phyloP scores from a whole-genome alignment of 192 early-diverging fungal genomes.

The Backusella liffmaniae region DNA sequence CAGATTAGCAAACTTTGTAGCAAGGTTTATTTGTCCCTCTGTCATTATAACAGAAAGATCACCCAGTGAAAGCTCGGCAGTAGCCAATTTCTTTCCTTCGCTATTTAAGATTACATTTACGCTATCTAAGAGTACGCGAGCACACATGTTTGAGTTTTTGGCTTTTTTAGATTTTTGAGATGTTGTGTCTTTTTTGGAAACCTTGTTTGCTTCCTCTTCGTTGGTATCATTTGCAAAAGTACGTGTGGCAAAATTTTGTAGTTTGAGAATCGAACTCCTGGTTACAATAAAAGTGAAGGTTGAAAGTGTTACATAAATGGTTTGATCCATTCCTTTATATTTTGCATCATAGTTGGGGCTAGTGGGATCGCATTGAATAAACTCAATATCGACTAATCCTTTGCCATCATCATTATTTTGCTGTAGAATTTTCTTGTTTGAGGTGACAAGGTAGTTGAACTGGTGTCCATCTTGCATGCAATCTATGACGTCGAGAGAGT shows the following conservation, averaged over 20 bases:
- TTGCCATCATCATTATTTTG: conserved; percentile 28
- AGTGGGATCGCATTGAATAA: conserved; percentile 53
- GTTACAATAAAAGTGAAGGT: conserved; percentile 69
- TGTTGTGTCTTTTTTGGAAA: conserved; percentile 7
- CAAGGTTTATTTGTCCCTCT: conserved; percentile 55
- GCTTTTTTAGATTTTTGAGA: conserved; percentile 39
- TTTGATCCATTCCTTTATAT: conserved; percentile 67
- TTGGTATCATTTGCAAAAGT: conserved; percentile 47
- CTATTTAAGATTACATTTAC: conserved; percentile 51
- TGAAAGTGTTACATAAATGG: conserved; percentile 62
- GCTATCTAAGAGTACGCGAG: conserved; percentile 58
- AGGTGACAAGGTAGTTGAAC: conserved; percentile 59
- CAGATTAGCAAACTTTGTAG: conserved; percentile 70
- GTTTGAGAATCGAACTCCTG: conserved; percentile 71
- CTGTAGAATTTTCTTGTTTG: conserved; percentile 36
- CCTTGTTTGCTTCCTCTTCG: neutral
- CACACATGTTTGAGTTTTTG: conserved; percentile 50
- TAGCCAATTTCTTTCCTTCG: conserved; percentile 58
- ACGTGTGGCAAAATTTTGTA: conserved; percentile 82
- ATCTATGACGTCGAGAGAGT: conserved; percentile 75
- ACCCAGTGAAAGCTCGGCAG: conserved; percentile 58
- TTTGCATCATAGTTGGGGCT: conserved; percentile 57
- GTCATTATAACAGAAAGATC: conserved; percentile 57
- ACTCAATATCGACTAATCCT: conserved; percentile 57
- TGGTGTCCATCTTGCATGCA: conserved; percentile 43